Evolutionary conservation across 2,329 filamentous ascomycete genomes (phyloP).

Genomic region (Penicillium sp.): DNA sequence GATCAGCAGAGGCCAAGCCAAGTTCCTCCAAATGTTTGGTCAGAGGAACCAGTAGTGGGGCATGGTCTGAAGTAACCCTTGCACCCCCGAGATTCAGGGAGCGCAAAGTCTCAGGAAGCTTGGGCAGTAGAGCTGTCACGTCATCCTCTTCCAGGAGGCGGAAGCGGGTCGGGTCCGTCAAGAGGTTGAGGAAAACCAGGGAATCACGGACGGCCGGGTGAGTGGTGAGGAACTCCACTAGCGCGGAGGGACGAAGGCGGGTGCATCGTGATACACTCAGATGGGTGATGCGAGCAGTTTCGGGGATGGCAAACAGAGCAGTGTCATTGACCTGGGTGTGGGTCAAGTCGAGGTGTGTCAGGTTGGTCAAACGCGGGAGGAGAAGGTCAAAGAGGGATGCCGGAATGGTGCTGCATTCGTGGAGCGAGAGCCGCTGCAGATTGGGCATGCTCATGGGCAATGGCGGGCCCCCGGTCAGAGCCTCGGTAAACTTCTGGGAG

Average conservation of each 20-base stretch:
- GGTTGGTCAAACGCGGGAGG: constrained; percentile 64
- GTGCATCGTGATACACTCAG: constrained; percentile 76
- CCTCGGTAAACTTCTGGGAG: constrained; percentile 61
- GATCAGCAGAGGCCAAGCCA: constrained; percentile 64
- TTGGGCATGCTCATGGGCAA: constrained; percentile 55
- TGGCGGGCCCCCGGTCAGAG: constrained; percentile 47
- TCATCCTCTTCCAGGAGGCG: constrained; percentile 67
- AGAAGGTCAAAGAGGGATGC: constrained; percentile 66
- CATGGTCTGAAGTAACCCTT: constrained; percentile 64
- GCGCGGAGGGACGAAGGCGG: constrained; percentile 61
- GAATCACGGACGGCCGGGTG: constrained; percentile 66
- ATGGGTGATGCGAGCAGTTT: constrained; percentile 71
- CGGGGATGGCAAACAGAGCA: constrained; percentile 67
- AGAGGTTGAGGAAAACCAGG: constrained; percentile 70
- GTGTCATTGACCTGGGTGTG: constrained; percentile 72
- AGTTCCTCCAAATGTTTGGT: constrained; percentile 75
- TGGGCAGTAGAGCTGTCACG: constrained; percentile 62
- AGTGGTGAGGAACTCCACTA: constrained; percentile 68
- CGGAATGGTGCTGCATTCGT: constrained; percentile 73
- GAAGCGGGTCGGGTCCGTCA: constrained; percentile 69
- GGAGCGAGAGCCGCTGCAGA: constrained; percentile 68
- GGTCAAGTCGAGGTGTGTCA: constrained; percentile 78
- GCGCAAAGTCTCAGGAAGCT: constrained; percentile 64
- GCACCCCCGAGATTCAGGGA: constrained; percentile 76
- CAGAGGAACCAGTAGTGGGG: constrained; percentile 62